Evolutionary conservation across 306 rosid genomes (phyloP).

Genomic region (Arachis hypogaea): DNA sequence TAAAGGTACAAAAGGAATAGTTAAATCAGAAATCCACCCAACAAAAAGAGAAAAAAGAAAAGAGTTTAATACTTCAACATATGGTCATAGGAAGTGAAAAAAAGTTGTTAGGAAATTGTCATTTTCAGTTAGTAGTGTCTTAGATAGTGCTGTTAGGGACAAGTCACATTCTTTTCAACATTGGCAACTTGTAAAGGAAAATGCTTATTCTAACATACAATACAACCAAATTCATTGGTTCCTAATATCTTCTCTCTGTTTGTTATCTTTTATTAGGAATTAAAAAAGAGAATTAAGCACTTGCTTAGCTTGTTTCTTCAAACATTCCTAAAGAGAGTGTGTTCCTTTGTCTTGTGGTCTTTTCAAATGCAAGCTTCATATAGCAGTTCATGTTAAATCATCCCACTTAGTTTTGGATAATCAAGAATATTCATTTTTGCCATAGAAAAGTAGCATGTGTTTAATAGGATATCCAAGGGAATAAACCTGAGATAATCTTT

Average conservation of each 20-base stretch:
- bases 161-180: constrained; percentile 28
- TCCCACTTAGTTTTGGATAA: constrained; percentile 7
- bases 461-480: constrained; percentile 34
- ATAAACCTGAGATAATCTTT: constrained; percentile 31
- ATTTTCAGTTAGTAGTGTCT: constrained; percentile 48
- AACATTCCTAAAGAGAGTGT: constrained; percentile 28
- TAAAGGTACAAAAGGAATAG: constrained; percentile 24
- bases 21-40: constrained; percentile 34
- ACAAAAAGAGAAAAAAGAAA: constrained; percentile 38
- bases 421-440: constrained; percentile 31
- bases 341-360: constrained; percentile 8
- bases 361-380: constrained; percentile 5
- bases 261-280: constrained; percentile 8
- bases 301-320: constrained; percentile 11
- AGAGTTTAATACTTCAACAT: constrained; percentile 15
- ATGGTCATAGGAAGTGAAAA: constrained; percentile 42
- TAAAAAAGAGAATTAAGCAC: background rate
- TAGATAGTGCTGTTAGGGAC: constrained; percentile 44
- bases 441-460: constrained; percentile 12
- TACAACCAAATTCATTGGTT: constrained; percentile 26
- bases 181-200: constrained; percentile 20
- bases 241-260: constrained; percentile 1
- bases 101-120: constrained; percentile 54
- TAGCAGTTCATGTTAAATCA: background rate
- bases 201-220: constrained; percentile 11